Base-by-base conservation (phyloP, 2,329 filamentous ascomycete genomes). In the Ophiostoma sp. region DNA sequence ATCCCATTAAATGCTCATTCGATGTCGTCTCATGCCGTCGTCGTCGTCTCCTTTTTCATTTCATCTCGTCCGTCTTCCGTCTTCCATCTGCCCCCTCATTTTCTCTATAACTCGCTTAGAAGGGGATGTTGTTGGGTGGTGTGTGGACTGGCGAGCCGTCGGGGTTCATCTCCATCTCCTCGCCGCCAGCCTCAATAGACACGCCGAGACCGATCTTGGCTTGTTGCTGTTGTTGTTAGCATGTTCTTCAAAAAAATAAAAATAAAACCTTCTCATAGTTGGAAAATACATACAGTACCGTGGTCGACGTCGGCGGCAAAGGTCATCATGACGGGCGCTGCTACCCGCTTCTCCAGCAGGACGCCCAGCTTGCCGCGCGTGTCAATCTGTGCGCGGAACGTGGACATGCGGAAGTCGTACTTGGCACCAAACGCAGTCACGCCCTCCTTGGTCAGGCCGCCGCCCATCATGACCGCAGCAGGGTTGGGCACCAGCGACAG, bases 261-360 rank as follows among this genome's bases (percentile, higher is more conserved):
- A 20, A n/a, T 2, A 39, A 41, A 7, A n/a, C n/a, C n/a, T n/a
- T n/a, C n/a, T n/a, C n/a, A n/a, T n/a, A n/a, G n/a, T n/a, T 17
- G 41, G 3, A 4, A 20, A 48, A 48, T 48, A 48, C 44, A 17
- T 20, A 57, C 95, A 84, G 94, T 94, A 76, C 89, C 88, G 82
- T 99, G 94, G 81, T 99, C 95, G 77, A 99, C 92, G 79, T 98
- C 95, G 75, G 94, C 94, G 70, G 94, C 93, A 82, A 99, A 97
- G 71, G 94, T 96, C 83, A 99, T 88, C 79, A 90, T 91, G 71
- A 99, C 93, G 36, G 94, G 91, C 74, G 93, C 93, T 39, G 93
- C 93, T 77, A 99, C 92, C 77, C 93, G 90, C 89, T 97, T 98
- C 86, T 99, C 95, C 75, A 98, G 83, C 77, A 97, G 83, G 79